Evolutionary conservation across 495 filamentous ascomycete genomes (phyloP).

Genomic region (Thermochaetoides thermophila): DNA sequence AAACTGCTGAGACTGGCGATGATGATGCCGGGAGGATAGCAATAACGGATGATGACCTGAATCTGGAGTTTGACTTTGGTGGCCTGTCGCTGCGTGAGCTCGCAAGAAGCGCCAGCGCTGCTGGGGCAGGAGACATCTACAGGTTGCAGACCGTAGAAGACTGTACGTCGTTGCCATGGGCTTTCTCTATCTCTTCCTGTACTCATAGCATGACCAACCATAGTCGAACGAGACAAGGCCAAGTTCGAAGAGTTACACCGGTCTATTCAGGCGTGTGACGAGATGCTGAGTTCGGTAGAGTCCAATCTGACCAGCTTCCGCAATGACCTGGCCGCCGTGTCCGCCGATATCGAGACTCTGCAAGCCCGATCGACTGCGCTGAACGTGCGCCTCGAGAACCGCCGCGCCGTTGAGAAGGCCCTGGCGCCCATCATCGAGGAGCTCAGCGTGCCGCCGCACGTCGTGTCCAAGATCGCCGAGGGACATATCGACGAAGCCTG

Average conservation of each 20-base stretch:
- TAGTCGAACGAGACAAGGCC: slow-evolving; percentile 71
- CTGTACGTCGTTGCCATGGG: slow-evolving; percentile 34
- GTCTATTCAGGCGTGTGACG: slow-evolving; percentile 80
- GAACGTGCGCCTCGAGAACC: slow-evolving; percentile 78
- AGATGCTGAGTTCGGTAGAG: slow-evolving; percentile 86
- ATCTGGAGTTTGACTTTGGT: slow-evolving; percentile 59
- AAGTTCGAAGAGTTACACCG: slow-evolving; percentile 86
- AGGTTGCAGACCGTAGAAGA: slow-evolving; percentile 60
- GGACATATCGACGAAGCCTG: slow-evolving; percentile 82
- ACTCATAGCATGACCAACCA: slow-evolving; percentile 11
- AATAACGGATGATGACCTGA: slow-evolving; percentile 27
- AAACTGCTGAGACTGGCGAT: too few relatives aligned
- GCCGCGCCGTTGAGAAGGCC: slow-evolving; percentile 74
- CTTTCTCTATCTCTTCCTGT: slow-evolving; percentile 10
- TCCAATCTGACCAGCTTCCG: slow-evolving; percentile 83
- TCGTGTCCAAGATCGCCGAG: slow-evolving; percentile 71
- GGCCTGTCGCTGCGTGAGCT: slow-evolving; percentile 63
- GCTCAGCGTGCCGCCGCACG: slow-evolving; percentile 66
- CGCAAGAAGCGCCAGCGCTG: slow-evolving; percentile 24
- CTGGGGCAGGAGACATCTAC: slow-evolving; percentile 29
- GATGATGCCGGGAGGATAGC: slow-evolving; percentile 15
- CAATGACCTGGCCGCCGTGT: slow-evolving; percentile 78
- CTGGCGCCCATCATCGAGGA: slow-evolving; percentile 87
- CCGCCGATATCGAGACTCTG: slow-evolving; percentile 84
- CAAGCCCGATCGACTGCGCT: slow-evolving; percentile 73